Base-by-base conservation (phyloP, 495 filamentous ascomycete species). In the Talaromyces nanjingensis region DNA sequence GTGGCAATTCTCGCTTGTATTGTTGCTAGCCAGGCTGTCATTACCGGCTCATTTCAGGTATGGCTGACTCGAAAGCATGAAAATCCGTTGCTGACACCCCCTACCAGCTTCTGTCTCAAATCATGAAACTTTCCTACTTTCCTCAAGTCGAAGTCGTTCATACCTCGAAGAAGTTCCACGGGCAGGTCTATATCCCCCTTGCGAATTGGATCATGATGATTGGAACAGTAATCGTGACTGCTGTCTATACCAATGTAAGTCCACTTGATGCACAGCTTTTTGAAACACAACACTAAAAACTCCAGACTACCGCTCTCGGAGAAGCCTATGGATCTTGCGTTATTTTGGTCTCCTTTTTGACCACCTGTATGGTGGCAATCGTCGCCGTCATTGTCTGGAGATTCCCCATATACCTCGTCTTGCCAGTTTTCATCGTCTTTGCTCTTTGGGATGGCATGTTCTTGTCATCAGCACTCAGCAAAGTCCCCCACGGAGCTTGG, bases 1-100 rank as follows among this genome's bases (percentile, higher is more conserved):
- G 73, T 90, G 25, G 84, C 89, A 1, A 79, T 91, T 37, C 72
- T 90, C 4, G 88, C 88, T 4, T 87, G 87, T 24, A 82, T 91
- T 61, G 89, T 91, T 18, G 89, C 89, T n/a, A 87, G 84, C 16
- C 89, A 91, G 61, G 89, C 89, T 34, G 87, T 91, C 75, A 91
- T 91, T 54, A 91, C 89, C 6, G 84, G 82, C n/a, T 84, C 85
- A 3, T 90, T 91, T 63, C 79, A 79, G 65, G 74, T 77, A 71
- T 63, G 73, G 18, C 45, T 12, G 34, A 16, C 34, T 53, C 3
- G 39, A 47, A 6, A 7, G 2, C 34, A 33, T 58, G 14, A 22
- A 31, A 14, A 53, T 12, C 0, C 18, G 24, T n/a, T 9, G 4
- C 24, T 63, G 12, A 47, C 53, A 45, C 4, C 57, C 42, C 33